phyloP scores from a whole-genome alignment of 306 rosid genomes.

The Corylus heterophylla region DNA sequence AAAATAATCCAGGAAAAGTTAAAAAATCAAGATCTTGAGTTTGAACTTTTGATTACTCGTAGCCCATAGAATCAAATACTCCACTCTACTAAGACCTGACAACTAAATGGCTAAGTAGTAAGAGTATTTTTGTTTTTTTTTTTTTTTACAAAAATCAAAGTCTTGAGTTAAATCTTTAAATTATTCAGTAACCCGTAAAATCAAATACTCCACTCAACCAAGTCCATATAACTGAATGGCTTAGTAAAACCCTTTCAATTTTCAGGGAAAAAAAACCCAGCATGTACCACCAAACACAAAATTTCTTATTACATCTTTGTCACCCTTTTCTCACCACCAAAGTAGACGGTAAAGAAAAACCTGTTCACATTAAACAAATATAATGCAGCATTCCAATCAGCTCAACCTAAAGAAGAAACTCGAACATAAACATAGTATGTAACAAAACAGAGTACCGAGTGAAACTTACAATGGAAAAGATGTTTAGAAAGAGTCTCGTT shows the following conservation, averaged over 20 bases:
- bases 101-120: no score
- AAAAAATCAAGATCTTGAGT: neutral
- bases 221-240: neutral
- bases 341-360: neutral
- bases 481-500: conserved; percentile 96
- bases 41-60: neutral
- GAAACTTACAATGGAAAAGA: conserved; percentile 81
- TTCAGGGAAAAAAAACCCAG: neutral
- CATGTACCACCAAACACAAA: neutral
- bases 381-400: neutral
- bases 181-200: neutral
- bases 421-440: neutral
- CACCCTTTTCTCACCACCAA: neutral
- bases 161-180: no score
- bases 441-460: neutral
- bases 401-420: neutral
- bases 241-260: neutral
- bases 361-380: neutral
- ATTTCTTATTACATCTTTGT: neutral
- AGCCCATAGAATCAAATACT: neutral
- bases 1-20: neutral
- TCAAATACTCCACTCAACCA: neutral
- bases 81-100: no score
- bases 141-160: no score
- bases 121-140: no score